Base-by-base conservation (phyloP, 2,329 filamentous ascomycete species). In the Xylaria sp. region DNA sequence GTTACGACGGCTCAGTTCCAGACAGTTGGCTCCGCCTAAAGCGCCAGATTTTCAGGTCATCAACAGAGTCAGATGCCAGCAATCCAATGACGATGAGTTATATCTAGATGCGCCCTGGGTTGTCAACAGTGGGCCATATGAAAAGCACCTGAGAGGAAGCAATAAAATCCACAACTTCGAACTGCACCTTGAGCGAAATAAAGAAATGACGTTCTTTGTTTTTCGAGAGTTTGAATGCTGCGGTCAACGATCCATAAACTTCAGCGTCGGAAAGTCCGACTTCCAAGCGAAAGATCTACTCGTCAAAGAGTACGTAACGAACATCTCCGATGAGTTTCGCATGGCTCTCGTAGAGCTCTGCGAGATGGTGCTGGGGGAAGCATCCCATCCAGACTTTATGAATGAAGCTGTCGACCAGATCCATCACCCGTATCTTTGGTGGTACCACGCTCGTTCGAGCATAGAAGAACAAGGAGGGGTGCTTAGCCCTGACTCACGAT, bases 121-220 rank as follows among this genome's bases (percentile, higher is more conserved):
- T 25, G 63, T 66, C 20, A 46, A 66, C 25, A 56, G 57, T 39
- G 63, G 56, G 15, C 57, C 63, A 66, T 55, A 61, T 23, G 20
- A 55, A 39, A 39, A 41, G 25, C 63, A 66, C 28, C 39, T 66
- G 56, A 48, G 63, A 61, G 56, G 63, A 18, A 66, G 63, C 37
- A 61, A 66, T 61, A 61, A 66, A 56, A 61, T 66, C 12, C 56
- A 61, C 39, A 66, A 61, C n/a, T 61, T 66, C 25, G 63, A 66
- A 46, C 25, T 55, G 37, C 37, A 60, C 41, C 63, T 55, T 41
- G 57, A 66, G 48, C 56, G 50, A 39, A 66, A 66, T 50, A 66
- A 66, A 51, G 56, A 66, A 54, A 60, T 60, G 28, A 28, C 63
- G 9, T 65, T 65, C 12, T 32, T 65, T 15, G 63, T 66, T 46